Evolutionary conservation across 345 rosid species (phyloP), one percentile per base, ranked within the genome.

Genomic region (Anastatica hierochuntica): DNA sequence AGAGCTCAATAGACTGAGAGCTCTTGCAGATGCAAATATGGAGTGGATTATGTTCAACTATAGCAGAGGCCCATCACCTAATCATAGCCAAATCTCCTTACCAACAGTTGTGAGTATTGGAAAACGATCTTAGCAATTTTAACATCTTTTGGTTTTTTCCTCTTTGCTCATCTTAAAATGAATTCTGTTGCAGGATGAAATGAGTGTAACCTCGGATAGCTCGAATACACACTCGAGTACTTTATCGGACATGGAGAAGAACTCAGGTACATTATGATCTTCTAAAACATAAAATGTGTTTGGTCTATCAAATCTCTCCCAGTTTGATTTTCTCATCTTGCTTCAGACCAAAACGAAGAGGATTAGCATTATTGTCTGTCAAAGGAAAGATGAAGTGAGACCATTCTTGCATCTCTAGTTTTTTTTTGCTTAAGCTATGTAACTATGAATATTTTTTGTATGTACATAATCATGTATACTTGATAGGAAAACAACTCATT

Each of bases 1-100:
- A 12, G 81, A 77, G 71, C 79, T 90, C 17, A 39, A 43, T 10
- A 74, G 65, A 55, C 50, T 90, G 69, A 79, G 90, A 65, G 76
- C 78, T 20, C 54, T 73, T 4, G 89, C 84, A 5, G 84, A 82
- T 47, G 79, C 73, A 15, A 74, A 53, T 48, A 62, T 66, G 77
- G 50, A 50, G 13, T 49, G 64, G 55, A 19, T 64, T 66, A 45
- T 64, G 49, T 58, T 53, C 11, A 61, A 60, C 16, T 33, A 46
- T 42, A 67, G 62, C 35, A 51, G 48, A 9, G 64, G 65, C 3
- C 56, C 63, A 17, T 64, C 76, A 33, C 74, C 78, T 13, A 47
- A 12, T 43, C 68, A 58, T 29, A 72, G 71, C 63, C 44, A 27
- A 11, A 30, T 45, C 30, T 59, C 73, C 24, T 21, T 50, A 39